Percentiles rank a stretch among this genome's conserved stretches.
Conservation (phyloP, 306 rosid genomes). For the Vigna reflexopilosa region DNA sequence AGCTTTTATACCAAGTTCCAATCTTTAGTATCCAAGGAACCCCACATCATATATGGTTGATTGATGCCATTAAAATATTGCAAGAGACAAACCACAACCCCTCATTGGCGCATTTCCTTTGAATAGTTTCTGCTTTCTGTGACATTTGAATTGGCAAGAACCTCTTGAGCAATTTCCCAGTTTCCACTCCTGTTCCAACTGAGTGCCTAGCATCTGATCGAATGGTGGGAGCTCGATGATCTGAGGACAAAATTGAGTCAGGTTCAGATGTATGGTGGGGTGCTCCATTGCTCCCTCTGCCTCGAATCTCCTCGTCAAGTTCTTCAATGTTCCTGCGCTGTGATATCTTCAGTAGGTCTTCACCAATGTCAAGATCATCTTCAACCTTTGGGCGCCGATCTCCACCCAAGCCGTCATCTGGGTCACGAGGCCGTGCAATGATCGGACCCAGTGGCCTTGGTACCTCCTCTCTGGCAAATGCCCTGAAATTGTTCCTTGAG, state of each 20-base stretch:
- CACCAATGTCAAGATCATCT: constrained; percentile 88
- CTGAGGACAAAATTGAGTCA: constrained; percentile 75
- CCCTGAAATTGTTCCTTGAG: constrained; percentile 84
- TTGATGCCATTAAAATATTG: constrained; percentile 42
- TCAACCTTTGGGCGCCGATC: constrained; percentile 91
- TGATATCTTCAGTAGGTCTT: constrained; percentile 89
- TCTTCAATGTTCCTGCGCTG: constrained; percentile 88
- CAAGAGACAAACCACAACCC: constrained; percentile 34
- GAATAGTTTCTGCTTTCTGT: constrained; percentile 77
- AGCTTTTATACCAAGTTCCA: constrained; percentile 46
- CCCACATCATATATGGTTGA: constrained; percentile 38
- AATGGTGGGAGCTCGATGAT: constrained; percentile 81
- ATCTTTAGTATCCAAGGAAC: constrained; percentile 45
- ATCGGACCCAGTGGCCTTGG: constrained; percentile 57
- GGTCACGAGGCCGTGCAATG: constrained; percentile 50
- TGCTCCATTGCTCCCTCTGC: constrained; percentile 76
- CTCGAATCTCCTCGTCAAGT: constrained; percentile 69
- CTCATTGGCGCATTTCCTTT: constrained; percentile 64
- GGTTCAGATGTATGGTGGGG: constrained; percentile 65
- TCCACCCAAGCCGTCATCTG: constrained; percentile 63
- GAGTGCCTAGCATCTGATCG: constrained; percentile 74
- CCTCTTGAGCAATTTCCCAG: constrained; percentile 85
- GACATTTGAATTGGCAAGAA: constrained; percentile 62
- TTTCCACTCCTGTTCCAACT: constrained; percentile 83
- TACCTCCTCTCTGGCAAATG: constrained; percentile 72